Base-by-base conservation (phyloP, 2,329 filamentous ascomycete species). In the Arachnomyces sp. region DNA sequence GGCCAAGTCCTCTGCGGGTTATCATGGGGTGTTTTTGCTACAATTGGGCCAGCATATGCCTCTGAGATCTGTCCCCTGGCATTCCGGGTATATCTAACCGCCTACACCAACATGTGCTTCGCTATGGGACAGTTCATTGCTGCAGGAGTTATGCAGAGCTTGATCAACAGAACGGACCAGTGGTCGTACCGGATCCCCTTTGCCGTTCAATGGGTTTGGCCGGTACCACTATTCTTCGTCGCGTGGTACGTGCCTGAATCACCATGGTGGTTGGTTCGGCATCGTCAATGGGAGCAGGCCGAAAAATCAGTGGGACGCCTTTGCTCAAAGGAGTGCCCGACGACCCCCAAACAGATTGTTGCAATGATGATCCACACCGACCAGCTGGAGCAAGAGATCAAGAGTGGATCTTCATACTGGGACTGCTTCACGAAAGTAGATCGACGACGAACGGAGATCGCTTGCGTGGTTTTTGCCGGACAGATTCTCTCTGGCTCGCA, bases 81-180 rank as follows among this genome's bases (percentile, higher is more conserved):
- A 3, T 58, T 74, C 2, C 65, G 72, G 32, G 71, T 71, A 28
- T 58, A 73, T 16, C 57, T 70, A 0, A 72, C 70, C 0, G 65
- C 68, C 0, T 68, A 68, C 8, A 63, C 73, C 28, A 73, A 75
- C 43, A 58, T 76, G 1, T 70, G 67, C n/a, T 68, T 74, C 12
- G 56, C 55, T 7, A 55, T 60, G 31, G 60, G 60, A n/a, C 58
- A 61, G 38, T 55, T 64, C 16, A 38, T 63, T n/a, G 55, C 58
- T 1, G 59, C 60, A 35, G 53, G 53, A 12, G 57, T 55, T 17
- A 53, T 56, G 37, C 54, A 54, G 16, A 60, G 52, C 1, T 58
- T 59, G 15, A 54, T 56, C 7, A 46, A 46, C 20, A 51, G 58
- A 14, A 28, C 47, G 11, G 56, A 58, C 32, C 56, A 63, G 34